Evolutionary conservation across 257 asterid species (phyloP).

Genomic region (Nyctanthes arbortristis): DNA sequence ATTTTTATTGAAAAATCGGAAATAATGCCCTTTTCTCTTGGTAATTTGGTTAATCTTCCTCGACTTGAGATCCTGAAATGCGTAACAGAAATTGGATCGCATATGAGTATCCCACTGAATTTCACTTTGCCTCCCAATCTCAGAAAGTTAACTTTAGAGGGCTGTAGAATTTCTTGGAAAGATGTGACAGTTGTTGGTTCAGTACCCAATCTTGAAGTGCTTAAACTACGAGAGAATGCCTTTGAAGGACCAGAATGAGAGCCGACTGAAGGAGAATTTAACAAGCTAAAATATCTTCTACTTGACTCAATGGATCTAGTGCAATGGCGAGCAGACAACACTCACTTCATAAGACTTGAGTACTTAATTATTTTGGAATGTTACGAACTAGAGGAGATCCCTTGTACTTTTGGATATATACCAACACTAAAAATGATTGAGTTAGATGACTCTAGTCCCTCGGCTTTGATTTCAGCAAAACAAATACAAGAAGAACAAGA

Average conservation of each 20-base stretch:
- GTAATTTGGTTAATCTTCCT: conserved; percentile 10
- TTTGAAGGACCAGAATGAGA: conserved; percentile 19
- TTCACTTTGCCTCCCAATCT: conserved; percentile 17
- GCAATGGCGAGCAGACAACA: conserved; percentile 12
- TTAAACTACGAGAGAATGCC: neutral
- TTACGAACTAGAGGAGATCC: conserved; percentile 20
- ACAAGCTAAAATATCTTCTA: conserved; percentile 5
- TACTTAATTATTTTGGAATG: neutral
- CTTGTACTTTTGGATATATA: conserved; percentile 9
- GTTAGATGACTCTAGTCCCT: neutral
- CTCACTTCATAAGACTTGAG: conserved; percentile 16
- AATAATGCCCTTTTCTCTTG: neutral
- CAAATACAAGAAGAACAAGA: conserved; percentile 6
- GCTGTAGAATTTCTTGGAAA: conserved; percentile 11
- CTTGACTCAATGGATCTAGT: neutral
- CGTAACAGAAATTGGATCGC: neutral
- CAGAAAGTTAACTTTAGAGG: conserved; percentile 12
- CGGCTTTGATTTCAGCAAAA: conserved; percentile 6
- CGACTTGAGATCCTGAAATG: conserved; percentile 19
- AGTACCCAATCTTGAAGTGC: conserved; percentile 21
- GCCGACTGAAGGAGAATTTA: conserved; percentile 15
- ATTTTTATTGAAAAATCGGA: neutral
- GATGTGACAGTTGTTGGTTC: conserved; percentile 17
- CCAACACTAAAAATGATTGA: conserved; percentile 5
- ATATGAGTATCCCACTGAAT: neutral